Percentiles rank a stretch among this genome's conserved stretches.
Conservation (phyloP, 129 eudicot genomes). For the Cynara cardunculus region DNA sequence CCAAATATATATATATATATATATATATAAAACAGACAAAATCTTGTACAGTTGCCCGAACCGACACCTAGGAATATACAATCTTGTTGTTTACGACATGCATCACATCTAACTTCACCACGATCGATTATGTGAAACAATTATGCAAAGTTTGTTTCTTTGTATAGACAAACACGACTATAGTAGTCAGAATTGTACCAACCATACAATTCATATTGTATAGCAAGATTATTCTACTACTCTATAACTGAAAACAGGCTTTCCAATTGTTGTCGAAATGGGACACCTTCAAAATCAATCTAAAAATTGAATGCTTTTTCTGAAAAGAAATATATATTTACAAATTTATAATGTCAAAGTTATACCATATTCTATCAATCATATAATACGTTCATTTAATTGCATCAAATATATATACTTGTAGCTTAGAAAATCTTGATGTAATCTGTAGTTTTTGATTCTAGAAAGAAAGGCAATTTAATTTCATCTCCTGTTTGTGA, state of each 20-base stretch:
- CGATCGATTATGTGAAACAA: neutral
- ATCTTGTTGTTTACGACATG: no score
- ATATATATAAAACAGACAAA: no score
- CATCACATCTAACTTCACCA: neutral
- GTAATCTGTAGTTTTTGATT: no score
- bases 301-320: neutral
- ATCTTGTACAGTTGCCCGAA: no score
- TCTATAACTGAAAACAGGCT: neutral
- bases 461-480: neutral
- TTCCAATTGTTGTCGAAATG: conserved; percentile 8
- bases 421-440: no score
- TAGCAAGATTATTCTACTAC: neutral
- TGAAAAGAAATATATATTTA: no score
- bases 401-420: no score
- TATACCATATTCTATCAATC: neutral
- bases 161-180: neutral
- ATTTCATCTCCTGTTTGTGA: neutral
- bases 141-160: neutral
- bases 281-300: neutral
- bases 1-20: no score
- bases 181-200: neutral
- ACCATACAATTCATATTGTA: neutral
- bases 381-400: neutral
- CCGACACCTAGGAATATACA: no score
- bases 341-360: neutral